Base-by-base conservation (phyloP, 805 yeast genomes). In the Candida arabinofermentans region DNA sequence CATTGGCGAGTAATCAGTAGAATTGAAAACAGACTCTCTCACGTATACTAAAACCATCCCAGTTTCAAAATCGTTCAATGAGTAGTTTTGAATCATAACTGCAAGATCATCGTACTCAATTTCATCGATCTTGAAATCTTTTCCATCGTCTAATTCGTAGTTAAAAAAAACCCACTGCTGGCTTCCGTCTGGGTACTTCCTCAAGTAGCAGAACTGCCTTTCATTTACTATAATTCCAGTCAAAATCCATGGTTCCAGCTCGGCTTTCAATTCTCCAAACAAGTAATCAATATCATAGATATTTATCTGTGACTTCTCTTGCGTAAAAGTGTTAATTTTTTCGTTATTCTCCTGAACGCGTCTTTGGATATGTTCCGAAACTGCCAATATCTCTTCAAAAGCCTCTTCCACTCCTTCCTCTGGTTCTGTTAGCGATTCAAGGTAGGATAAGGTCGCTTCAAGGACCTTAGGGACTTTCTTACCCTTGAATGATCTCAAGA, bases 221-320 rank as follows among this genome's bases (percentile, higher is more conserved):
- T 62, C 59, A 30, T 53, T 58, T 9, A 69, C 33, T 2, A 70
- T 55, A 3, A 66, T 61, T 19, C 74, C 74, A 10, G 57, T 54
- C 3, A 71, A 47, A 6, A 67, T 39, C 58, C 67, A 69, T 4
- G 72, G 71, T 22, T 69, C 72, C 10, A 59, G 34, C 12, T 46
- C 37, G 1, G 31, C 38, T 10, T 53, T 55, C 13, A 42, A 33
- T 3, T 49, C 48, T 3, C 51, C 47, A 24, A 67, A 31, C 5
- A 66, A 35, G 6, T 31, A 39, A 5, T 61, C 51, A 13, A 65
- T 53, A 39, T 66, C 59, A 27, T 41, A 49, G 9, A 62, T 36
- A 32, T 59, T 51, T 16, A 62, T 48, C 2, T 39, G 24, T 0
- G 34, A 37, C 21, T 46, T 48, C 32, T 50, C 50, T 14, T 47